A percentile compares a stretch with the other conserved stretches of the same genome.
Conservation (phyloP, 345 rosid species). For the Clarkia xantiana region DNA sequence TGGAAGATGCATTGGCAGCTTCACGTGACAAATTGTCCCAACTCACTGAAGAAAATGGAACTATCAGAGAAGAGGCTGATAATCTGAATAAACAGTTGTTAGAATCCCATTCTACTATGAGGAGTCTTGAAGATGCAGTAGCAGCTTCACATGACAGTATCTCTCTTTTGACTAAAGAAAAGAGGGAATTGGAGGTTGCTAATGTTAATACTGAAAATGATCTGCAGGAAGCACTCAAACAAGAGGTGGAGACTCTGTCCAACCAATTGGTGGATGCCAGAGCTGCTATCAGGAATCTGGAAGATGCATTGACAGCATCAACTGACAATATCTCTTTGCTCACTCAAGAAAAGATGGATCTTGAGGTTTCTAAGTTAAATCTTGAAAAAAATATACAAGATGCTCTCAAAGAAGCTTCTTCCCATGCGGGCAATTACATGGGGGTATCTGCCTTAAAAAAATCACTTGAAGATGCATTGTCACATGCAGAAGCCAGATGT, state of each 20-base stretch:
- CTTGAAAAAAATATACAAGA: slow-evolving; percentile 45
- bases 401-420: slow-evolving; percentile 37
- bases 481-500: slow-evolving; percentile 39
- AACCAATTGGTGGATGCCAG: slow-evolving; percentile 9
- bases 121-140: slow-evolving; percentile 43
- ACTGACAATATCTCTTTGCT: slow-evolving; percentile 8
- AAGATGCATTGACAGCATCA: slow-evolving; percentile 11
- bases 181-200: slow-evolving; percentile 15
- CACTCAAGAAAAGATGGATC: slow-evolving; percentile 26
- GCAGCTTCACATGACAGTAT: slow-evolving; percentile 30
- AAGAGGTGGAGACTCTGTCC: slow-evolving; percentile 4
- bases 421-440: slow-evolving; percentile 29
- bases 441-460: slow-evolving; percentile 36
- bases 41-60: slow-evolving; percentile 9
- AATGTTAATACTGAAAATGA: slow-evolving; percentile 10
- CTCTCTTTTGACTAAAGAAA: slow-evolving; percentile 37
- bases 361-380: slow-evolving; percentile 33
- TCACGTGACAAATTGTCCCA: slow-evolving; percentile 5
- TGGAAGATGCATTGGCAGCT: slow-evolving; percentile 11
- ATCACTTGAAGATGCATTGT: slow-evolving; percentile 57
- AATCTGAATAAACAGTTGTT: not conserved
- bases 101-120: slow-evolving; percentile 31
- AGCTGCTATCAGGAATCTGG: slow-evolving; percentile 8
- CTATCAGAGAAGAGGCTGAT: not conserved
- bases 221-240: slow-evolving; percentile 5